phyloP scores from a whole-genome alignment of 164 flowering plant species.

The Sextonia rubra region DNA sequence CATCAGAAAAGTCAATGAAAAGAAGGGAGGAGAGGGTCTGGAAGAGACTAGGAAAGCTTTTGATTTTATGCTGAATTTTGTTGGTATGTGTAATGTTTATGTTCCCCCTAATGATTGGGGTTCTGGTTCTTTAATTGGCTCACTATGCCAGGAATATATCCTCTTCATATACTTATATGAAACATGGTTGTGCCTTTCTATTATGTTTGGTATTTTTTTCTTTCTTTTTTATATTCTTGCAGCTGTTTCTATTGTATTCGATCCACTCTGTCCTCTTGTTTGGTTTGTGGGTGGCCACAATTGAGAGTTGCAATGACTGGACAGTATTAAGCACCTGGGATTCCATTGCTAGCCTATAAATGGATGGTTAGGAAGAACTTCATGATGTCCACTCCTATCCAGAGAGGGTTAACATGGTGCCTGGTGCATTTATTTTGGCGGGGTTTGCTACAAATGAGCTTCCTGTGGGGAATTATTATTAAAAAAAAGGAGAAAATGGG shows the following conservation, averaged over 20 bases:
- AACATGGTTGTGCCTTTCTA: too few relatives aligned
- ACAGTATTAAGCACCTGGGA: neutral
- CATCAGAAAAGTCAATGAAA: conserved; percentile 81
- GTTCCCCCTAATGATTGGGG: neutral
- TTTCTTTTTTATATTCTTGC: too few relatives aligned
- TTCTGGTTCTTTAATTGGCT: neutral
- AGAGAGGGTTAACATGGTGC: too few relatives aligned
- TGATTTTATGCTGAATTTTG: conserved; percentile 88
- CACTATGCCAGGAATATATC: neutral
- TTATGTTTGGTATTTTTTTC: too few relatives aligned
- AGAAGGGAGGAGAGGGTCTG: conserved; percentile 80
- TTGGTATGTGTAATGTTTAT: conserved; percentile 47
- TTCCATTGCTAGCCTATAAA: neutral
- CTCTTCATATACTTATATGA: neutral
- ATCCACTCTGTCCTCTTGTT: neutral
- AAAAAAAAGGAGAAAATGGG: too few relatives aligned
- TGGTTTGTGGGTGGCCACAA: neutral
- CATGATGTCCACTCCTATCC: too few relatives aligned
- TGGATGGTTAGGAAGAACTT: neutral
- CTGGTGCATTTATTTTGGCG: too few relatives aligned
- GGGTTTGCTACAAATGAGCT: too few relatives aligned
- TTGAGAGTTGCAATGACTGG: neutral
- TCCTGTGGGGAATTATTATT: too few relatives aligned
- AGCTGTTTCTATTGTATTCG: neutral
- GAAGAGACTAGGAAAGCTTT: conserved; percentile 95